These are phyloP conservation scores for Aspergillus pseudoglaucus DNA, from an alignment of 2,329 filamentous ascomycete species.

Conservation along the genomic window DNA sequence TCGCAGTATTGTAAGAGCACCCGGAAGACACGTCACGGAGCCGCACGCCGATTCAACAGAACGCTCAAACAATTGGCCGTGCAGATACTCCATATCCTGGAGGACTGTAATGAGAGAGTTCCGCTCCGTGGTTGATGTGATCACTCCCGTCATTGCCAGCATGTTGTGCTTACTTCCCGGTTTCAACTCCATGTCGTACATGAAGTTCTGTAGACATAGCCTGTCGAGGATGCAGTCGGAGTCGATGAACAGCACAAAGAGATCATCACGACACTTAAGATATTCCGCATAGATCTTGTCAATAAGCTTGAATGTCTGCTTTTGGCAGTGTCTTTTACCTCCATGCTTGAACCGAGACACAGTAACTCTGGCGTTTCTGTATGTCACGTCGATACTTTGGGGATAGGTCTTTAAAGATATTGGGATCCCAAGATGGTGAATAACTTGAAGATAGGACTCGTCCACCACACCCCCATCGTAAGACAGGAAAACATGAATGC, in stretches of 20 bases:
- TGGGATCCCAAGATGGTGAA: slow-evolving; percentile 76
- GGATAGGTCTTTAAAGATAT: slow-evolving; percentile 67
- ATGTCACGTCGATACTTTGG: slow-evolving; percentile 82
- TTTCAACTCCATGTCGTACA: slow-evolving; percentile 97
- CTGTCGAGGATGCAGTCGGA: slow-evolving; percentile 92
- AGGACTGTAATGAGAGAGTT: slow-evolving; percentile 85
- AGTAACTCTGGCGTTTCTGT: slow-evolving; percentile 76
- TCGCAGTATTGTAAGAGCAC: slow-evolving; percentile 88
- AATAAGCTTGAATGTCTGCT: slow-evolving; percentile 85
- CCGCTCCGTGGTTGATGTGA: slow-evolving; percentile 85
- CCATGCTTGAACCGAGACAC: slow-evolving; percentile 89
- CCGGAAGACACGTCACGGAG: slow-evolving; percentile 87
- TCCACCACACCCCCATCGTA: slow-evolving; percentile 89
- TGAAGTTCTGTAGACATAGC: slow-evolving; percentile 91
- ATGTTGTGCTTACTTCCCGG: slow-evolving; percentile 87
- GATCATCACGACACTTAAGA: slow-evolving; percentile 76
- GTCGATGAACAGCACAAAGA: slow-evolving; percentile 95
- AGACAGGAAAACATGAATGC: slow-evolving; percentile 89
- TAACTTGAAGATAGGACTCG: slow-evolving; percentile 79
- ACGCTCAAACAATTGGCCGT: slow-evolving; percentile 91
- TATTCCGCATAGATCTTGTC: slow-evolving; percentile 88
- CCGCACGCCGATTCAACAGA: slow-evolving; percentile 93
- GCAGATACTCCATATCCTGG: slow-evolving; percentile 97
- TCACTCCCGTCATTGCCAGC: slow-evolving; percentile 96
- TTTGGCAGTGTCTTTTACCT: slow-evolving; percentile 90